phyloP scores from a whole-genome alignment of 805 yeast species.

The Gaillardinia entomophila region DNA sequence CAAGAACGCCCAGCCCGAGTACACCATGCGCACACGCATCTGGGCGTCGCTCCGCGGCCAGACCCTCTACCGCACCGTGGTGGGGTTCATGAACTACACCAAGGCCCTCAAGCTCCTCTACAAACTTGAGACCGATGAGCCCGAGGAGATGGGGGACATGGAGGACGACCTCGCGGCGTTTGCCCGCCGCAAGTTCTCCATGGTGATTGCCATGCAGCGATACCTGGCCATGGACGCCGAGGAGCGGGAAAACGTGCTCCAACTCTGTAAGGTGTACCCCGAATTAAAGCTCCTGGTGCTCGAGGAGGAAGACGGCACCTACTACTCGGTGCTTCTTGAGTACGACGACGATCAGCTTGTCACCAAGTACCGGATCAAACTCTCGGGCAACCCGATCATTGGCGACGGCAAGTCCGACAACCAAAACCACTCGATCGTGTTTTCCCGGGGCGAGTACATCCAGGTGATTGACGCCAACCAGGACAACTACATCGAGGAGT shows the following conservation, averaged over 20 bases:
- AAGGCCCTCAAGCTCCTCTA: constrained; percentile 67
- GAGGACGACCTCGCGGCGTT: constrained; percentile 19
- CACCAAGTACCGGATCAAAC: constrained; percentile 50
- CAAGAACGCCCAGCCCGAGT: constrained; percentile 58
- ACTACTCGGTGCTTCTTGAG: constrained; percentile 57
- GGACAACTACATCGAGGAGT: constrained; percentile 92
- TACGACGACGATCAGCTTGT: constrained; percentile 48
- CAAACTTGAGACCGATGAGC: constrained; percentile 61
- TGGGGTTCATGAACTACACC: constrained; percentile 78
- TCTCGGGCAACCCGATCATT: constrained; percentile 90
- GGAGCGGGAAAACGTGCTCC: constrained; percentile 64
- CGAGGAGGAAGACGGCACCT: constrained; percentile 44
- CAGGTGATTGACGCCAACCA: constrained; percentile 96
- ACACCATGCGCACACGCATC: constrained; percentile 64
- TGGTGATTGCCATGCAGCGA: constrained; percentile 87
- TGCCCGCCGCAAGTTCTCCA: constrained; percentile 73
- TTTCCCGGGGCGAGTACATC: constrained; percentile 89
- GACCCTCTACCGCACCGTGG: constrained; percentile 74
- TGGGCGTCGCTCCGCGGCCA: constrained; percentile 88
- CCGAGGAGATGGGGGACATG: constrained; percentile 13
- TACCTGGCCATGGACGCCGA: constrained; percentile 55
- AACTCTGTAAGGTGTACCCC: constrained; percentile 70
- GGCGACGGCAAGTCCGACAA: constrained; percentile 98
- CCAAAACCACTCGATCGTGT: constrained; percentile 82
- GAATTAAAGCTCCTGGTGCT: constrained; percentile 52